Conservation (phyloP, 2,329 filamentous ascomycete genomes). For the Alternaria rosae region DNA sequence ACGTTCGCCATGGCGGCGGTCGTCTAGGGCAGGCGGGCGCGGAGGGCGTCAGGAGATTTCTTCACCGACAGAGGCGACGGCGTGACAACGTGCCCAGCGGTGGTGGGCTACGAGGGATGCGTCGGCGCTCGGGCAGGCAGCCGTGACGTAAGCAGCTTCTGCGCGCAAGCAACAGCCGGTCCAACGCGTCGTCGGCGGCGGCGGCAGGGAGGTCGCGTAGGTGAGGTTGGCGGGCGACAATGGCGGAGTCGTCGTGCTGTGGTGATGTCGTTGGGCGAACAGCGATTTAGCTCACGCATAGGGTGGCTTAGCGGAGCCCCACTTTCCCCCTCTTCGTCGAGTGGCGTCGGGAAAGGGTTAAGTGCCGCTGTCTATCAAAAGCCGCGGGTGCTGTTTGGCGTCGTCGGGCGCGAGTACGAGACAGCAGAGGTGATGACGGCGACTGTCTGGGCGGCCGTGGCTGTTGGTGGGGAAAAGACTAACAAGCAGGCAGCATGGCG, state of each 20-base stretch:
- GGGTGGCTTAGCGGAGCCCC: slow-evolving; percentile 35
- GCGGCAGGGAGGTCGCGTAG: slow-evolving; percentile 12
- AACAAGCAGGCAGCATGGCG: slow-evolving; percentile 15
- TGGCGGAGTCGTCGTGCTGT: slow-evolving; percentile 24
- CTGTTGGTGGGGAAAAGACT: slow-evolving; percentile 19
- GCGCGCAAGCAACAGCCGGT: slow-evolving; percentile 12
- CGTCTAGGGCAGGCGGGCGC: slow-evolving; percentile 22
- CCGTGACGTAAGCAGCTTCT: slow-evolving; percentile 16
- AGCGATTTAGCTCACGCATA: slow-evolving; percentile 35
- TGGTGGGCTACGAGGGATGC: slow-evolving; percentile 27
- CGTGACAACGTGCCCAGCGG: slow-evolving; percentile 36
- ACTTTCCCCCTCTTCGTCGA: slow-evolving; percentile 28
- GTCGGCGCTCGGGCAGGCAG: slow-evolving; percentile 38
- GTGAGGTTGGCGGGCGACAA: slow-evolving; percentile 21
- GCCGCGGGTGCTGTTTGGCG: slow-evolving; percentile 3
- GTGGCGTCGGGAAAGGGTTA: slow-evolving; percentile 23
- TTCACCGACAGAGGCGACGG: slow-evolving; percentile 36
- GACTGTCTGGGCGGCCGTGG: slow-evolving; percentile 6
- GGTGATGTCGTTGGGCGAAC: slow-evolving; percentile 35
- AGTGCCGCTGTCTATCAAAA: slow-evolving; percentile 9
- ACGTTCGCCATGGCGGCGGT: slow-evolving; percentile 61
- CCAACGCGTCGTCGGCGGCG: slow-evolving; percentile 14
- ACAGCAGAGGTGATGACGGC: slow-evolving; percentile 19
- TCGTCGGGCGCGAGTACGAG: slow-evolving; percentile 9
- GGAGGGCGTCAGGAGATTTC: slow-evolving; percentile 32